phyloP scores from a whole-genome alignment of 805 yeast species.

The Middelhovenomyces tepae region DNA sequence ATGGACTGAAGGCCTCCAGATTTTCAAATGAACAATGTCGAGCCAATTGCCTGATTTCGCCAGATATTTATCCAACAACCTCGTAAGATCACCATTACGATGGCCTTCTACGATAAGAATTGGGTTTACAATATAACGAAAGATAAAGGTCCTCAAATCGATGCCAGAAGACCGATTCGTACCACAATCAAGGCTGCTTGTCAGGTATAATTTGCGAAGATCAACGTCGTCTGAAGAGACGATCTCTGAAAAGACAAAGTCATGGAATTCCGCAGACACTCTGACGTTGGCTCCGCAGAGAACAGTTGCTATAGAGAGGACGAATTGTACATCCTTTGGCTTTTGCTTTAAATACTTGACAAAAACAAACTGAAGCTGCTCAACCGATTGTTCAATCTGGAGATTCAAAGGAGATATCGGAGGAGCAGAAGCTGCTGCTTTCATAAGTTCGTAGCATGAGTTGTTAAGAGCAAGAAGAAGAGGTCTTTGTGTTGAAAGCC shows the following conservation, averaged over 20 bases:
- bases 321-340: conserved; percentile 29
- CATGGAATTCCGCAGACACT: conserved; percentile 41
- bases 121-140: conserved; percentile 56
- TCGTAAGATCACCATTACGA: conserved; percentile 38
- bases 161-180: conserved; percentile 36
- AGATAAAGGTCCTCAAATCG: conserved; percentile 51
- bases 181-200: conserved; percentile 42
- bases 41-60: conserved; percentile 47
- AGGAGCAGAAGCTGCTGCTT: conserved; percentile 34
- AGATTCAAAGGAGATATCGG: conserved; percentile 55
- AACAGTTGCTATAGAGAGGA: conserved; percentile 35
- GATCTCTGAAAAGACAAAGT: conserved; percentile 47
- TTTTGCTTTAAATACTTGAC: conserved; percentile 30
- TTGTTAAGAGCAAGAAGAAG: conserved; percentile 36
- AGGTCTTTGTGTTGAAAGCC: conserved; percentile 49
- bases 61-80: conserved; percentile 32
- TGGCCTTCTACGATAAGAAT: conserved; percentile 55
- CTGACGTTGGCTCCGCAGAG: conserved; percentile 37
- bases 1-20: conserved; percentile 56
- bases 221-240: conserved; percentile 42
- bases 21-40: conserved; percentile 44
- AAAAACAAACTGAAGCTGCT: conserved; percentile 47
- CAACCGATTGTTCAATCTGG: conserved; percentile 62
- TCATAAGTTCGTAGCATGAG: conserved; percentile 36
- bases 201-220: conserved; percentile 43